Evolutionary conservation across 768 basidiomycete species (phyloP).

Genomic region (Lentinula guzmanii): DNA sequence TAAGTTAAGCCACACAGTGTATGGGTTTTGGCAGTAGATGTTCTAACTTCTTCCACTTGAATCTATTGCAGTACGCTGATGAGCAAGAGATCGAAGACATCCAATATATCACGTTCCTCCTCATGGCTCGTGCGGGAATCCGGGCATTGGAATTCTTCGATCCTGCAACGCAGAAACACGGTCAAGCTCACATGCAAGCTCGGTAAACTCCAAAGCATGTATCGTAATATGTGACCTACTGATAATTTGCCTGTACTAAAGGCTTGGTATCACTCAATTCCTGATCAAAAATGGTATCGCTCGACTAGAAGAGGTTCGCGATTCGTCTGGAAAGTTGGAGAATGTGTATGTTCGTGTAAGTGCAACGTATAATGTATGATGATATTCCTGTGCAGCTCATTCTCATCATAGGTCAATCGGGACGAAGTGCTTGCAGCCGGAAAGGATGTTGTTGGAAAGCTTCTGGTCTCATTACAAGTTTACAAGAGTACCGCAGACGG

Average conservation of each 20-base stretch:
- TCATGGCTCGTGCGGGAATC: constrained; percentile 83
- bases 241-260: constrained; percentile 17
- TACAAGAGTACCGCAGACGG: constrained; percentile 85
- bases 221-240: neutral
- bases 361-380: constrained; percentile 2
- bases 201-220: constrained; percentile 38
- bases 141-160: constrained; percentile 75
- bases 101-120: constrained; percentile 73
- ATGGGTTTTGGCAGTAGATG: too few species aligned
- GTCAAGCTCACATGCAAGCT: constrained; percentile 89
- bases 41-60: too few species aligned
- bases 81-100: constrained; percentile 69
- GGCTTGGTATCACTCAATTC: constrained; percentile 79
- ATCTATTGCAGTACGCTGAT: constrained; percentile 48
- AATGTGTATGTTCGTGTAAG: constrained; percentile 67
- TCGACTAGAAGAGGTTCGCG: constrained; percentile 61
- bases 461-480: constrained; percentile 77
- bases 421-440: constrained; percentile 60
- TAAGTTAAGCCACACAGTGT: constrained; percentile 23
- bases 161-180: constrained; percentile 74
- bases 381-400: neutral
- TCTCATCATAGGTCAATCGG: constrained; percentile 56
- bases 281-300: constrained; percentile 69
- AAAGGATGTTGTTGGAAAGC: constrained; percentile 60
- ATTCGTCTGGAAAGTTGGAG: constrained; percentile 49